Evolutionary conservation across 805 yeast species (phyloP).

Genomic region (Saturnispora saitoi): DNA sequence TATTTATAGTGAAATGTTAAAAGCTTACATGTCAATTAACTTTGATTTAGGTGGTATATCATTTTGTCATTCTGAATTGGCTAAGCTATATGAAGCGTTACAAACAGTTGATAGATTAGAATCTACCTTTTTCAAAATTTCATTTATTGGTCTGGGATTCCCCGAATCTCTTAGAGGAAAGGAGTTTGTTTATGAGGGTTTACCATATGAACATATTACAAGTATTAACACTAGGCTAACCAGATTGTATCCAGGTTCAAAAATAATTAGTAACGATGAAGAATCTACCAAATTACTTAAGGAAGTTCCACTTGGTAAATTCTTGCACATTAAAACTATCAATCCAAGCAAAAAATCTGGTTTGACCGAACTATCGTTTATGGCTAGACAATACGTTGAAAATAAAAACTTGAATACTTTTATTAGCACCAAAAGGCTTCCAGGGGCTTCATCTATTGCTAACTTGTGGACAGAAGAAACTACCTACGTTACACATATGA

Average conservation of each 20-base stretch:
- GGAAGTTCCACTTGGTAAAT: constrained; percentile 60
- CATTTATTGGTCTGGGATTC: constrained; percentile 78
- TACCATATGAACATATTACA: constrained; percentile 79
- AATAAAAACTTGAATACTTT: constrained; percentile 66
- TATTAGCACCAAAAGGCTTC: constrained; percentile 59
- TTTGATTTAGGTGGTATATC: constrained; percentile 73
- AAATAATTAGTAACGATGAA: constrained; percentile 47
- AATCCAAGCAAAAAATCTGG: constrained; percentile 48
- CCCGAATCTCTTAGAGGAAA: constrained; percentile 69
- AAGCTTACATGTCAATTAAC: constrained; percentile 62
- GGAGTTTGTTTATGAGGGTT: constrained; percentile 76
- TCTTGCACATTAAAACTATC: constrained; percentile 61
- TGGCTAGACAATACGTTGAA: constrained; percentile 66
- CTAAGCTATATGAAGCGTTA: constrained; percentile 57
- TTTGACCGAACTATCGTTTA: constrained; percentile 41
- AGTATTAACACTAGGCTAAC: constrained; percentile 71
- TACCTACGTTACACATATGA: constrained; percentile 60
- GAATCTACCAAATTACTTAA: constrained; percentile 45
- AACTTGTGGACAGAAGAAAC: constrained; percentile 88
- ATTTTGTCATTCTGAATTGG: constrained; percentile 56
- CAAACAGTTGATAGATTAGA: constrained; percentile 63
- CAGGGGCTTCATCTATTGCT: constrained; percentile 61
- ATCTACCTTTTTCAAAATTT: constrained; percentile 71
- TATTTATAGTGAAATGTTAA: constrained; percentile 65
- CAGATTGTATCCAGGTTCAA: constrained; percentile 74